Conservation (phyloP, 2,329 filamentous ascomycete species). For the Epichloe coenophiala region DNA sequence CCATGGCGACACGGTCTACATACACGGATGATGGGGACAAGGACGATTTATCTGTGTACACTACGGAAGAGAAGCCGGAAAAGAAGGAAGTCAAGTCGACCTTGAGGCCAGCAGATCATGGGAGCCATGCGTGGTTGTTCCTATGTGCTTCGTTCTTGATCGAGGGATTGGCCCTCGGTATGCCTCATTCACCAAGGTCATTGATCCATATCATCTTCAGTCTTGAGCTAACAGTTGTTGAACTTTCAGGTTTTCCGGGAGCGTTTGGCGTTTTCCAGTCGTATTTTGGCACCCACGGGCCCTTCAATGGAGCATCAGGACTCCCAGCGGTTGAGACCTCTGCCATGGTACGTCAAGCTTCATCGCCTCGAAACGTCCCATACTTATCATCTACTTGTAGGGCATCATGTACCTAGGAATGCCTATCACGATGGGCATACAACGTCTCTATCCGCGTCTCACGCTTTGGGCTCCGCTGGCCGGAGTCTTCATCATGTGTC, state of each 20-base stretch:
- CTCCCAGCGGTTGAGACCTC: conserved; percentile 48
- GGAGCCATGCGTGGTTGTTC: conserved; percentile 23
- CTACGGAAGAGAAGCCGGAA: background rate
- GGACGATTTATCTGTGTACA: background rate
- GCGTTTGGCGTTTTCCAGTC: conserved; percentile 54
- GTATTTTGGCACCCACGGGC: conserved; percentile 43
- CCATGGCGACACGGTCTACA: background rate
- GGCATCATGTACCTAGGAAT: conserved; percentile 37
- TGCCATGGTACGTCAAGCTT: conserved; percentile 27
- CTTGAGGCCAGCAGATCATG: conserved; percentile 13
- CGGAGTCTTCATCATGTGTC: conserved; percentile 31
- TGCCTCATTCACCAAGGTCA: background rate
- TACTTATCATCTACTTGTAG: conserved; percentile 8
- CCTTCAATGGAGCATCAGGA: conserved; percentile 35
- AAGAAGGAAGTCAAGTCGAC: background rate
- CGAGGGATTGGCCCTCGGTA: conserved; percentile 9
- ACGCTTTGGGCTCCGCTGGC: conserved; percentile 24
- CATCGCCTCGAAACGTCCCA: background rate
- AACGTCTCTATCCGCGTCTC: conserved; percentile 24
- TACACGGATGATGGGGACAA: conserved; percentile 1
- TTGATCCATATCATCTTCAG: no score
- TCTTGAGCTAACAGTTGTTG: background rate
- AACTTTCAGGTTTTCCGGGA: conserved; percentile 41
- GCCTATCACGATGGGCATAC: conserved; percentile 31
- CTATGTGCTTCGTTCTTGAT: conserved; percentile 12